These are phyloP conservation scores for Phyllostachys edulis DNA, from an alignment of 176 grass and related monocot genomes.

Conservation along the genomic window DNA sequence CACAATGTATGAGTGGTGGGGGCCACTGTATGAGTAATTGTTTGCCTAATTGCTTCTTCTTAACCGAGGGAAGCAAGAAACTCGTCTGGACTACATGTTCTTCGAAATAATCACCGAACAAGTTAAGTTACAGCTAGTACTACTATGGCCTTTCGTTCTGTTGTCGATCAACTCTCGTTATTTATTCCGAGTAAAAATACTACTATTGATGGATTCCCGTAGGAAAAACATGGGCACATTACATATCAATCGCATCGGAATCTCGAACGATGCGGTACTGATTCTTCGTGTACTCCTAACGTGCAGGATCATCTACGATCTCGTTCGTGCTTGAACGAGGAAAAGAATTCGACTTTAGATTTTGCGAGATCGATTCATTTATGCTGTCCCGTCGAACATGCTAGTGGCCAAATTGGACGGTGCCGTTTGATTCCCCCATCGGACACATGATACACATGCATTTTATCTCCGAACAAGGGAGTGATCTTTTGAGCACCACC, in stretches of 20 bases:
- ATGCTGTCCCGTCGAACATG: neutral
- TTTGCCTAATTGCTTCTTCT: too few relatives aligned
- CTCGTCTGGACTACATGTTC: neutral
- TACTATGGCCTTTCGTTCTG: neutral
- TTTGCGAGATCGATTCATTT: neutral
- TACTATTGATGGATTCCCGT: neutral
- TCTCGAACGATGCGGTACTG: neutral
- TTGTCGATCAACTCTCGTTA: neutral
- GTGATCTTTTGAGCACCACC: neutral
- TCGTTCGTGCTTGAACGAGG: neutral
- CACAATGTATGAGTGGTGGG: neutral
- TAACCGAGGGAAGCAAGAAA: neutral
- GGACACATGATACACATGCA: conserved; percentile 5
- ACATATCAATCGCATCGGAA: conserved; percentile 15
- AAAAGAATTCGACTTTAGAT: neutral
- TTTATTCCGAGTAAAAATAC: neutral
- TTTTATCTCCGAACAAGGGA: neutral
- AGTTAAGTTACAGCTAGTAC: neutral
- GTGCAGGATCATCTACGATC: neutral
- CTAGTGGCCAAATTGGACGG: conserved; percentile 20
- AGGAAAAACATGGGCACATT: conserved; percentile 15
- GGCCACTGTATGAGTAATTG: too few relatives aligned
- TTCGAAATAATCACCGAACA: neutral
- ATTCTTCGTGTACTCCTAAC: neutral
- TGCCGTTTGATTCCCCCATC: neutral